phyloP scores from a whole-genome alignment of 768 basidiomycete genomes.

The Chalciporus chontae region DNA sequence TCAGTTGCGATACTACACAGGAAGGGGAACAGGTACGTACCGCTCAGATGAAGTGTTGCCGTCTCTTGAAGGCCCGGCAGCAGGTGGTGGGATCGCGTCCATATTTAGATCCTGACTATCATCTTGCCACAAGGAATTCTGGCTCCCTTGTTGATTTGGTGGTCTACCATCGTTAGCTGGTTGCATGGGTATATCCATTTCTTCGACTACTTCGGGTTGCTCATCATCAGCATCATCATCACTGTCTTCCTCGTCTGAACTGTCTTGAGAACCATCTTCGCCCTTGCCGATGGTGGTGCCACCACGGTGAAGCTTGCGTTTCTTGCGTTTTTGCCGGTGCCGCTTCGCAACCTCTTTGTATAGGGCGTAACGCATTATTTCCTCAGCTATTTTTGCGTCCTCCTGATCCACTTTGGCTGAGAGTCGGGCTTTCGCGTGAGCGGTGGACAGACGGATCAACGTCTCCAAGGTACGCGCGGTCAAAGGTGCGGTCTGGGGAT shows the following conservation, averaged over 20 bases:
- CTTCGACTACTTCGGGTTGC: constrained; percentile 33
- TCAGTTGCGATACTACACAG: not conserved
- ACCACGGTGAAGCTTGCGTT: constrained; percentile 79
- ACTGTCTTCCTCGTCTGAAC: constrained; percentile 43
- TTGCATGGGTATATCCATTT: constrained; percentile 48
- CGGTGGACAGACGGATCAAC: constrained; percentile 94
- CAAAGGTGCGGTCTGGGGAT: constrained; percentile 82
- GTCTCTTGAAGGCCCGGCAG: constrained; percentile 35
- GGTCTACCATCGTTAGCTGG: constrained; percentile 21
- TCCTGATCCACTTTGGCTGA: constrained; percentile 78
- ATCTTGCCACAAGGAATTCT: constrained; percentile 64
- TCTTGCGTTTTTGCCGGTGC: constrained; percentile 63
- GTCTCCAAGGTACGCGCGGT: constrained; percentile 99
- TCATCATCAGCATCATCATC: constrained; percentile 48
- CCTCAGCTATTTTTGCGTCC: constrained; percentile 89
- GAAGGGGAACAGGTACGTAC: constrained; percentile 37
- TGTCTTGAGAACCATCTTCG: constrained; percentile 41
- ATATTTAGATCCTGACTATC: constrained; percentile 66
- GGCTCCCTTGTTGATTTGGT: constrained; percentile 32
- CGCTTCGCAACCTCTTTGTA: constrained; percentile 96
- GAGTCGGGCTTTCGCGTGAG: constrained; percentile 94
- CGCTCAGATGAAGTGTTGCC: constrained; percentile 53
- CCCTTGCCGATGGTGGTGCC: constrained; percentile 49
- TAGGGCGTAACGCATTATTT: constrained; percentile 93
- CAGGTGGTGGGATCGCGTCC: constrained; percentile 43